Percentiles rank a stretch among this genome's conserved stretches.
Conservation (phyloP, 345 rosid genomes). For the Fremontodendron californicum region DNA sequence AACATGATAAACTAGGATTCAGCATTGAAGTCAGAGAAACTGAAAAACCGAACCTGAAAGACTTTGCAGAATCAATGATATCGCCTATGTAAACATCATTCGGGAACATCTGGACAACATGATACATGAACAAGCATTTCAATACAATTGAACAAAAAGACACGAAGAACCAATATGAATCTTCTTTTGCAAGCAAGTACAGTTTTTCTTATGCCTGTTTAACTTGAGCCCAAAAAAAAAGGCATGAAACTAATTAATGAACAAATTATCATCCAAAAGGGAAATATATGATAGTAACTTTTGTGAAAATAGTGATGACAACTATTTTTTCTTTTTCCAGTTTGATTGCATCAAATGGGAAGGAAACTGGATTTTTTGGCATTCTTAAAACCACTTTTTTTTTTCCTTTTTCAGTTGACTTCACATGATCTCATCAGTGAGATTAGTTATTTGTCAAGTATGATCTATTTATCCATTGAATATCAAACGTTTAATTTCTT, state of each 20-base stretch:
- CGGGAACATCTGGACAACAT: constrained; percentile 68
- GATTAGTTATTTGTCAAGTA: not conserved
- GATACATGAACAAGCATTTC: constrained; percentile 11
- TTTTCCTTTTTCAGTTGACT: not conserved
- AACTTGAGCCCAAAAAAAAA: not conserved
- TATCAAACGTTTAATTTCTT: not conserved
- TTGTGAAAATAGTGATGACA: not conserved
- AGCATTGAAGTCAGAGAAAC: constrained; percentile 11
- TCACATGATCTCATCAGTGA: not conserved
- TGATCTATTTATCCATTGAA: not conserved
- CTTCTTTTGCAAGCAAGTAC: constrained; percentile 2
- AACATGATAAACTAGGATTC: not conserved
- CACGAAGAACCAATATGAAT: not conserved
- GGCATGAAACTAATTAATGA: not conserved
- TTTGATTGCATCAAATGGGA: constrained; percentile 1
- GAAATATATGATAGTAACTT: not conserved
- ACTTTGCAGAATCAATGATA: constrained; percentile 64
- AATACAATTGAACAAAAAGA: not conserved
- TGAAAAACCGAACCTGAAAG: constrained; percentile 57
- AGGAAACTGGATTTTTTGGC: not conserved
- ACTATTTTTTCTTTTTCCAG: not conserved
- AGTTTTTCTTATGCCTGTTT: not conserved
- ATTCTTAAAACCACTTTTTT: not conserved
- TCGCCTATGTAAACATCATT: constrained; percentile 64
- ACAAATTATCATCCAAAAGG: not conserved